Evolutionary conservation across 805 yeast species (phyloP), one percentile per base, ranked within the genome.

Genomic region (Yarrowia sp.): DNA sequence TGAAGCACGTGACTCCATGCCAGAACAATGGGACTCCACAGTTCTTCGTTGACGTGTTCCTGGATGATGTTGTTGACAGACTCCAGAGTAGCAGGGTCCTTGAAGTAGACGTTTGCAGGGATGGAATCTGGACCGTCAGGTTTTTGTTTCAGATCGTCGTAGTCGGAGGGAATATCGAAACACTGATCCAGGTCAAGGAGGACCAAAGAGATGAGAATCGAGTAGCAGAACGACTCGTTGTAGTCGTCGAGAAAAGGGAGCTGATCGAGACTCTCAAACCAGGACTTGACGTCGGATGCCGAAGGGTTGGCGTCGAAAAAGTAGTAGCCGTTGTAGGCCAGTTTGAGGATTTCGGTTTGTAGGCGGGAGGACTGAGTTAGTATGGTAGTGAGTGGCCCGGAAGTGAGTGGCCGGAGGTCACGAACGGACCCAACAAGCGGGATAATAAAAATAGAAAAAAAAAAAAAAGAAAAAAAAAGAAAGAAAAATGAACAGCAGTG

Each of bases 1-100:
- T 69, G 71, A 1, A 73, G 63, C 8, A 69, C 69, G 17, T 73
- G 67, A 4, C 71, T 69, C 77, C 77, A 75, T 8, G 71, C 73
- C 13, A 75, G 69, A 14, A 66, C 48, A 18, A 67, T 65, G 14
- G 69, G 68, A 43, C 68, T 15, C 31, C 66, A 18, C 22, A 60
- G 62, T 45, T 22, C 22, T 8, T 48, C 62, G n/a, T 39, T 48
- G 42, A 65, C n/a, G 5, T 35, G 36, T 1, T 36, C 60, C 11
- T 48, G 57, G 31, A 74, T 57, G 7, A 38, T 31, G 5, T 43
- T 28, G 65, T 72, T 67, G 14, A 74, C 48, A 6, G 65, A n/a
- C n/a, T 64, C 31, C 38, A 74, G 66, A 9, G 67, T 63, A 10
- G 68, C 66, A 1, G 69, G 67, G 18, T 70, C 65, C n/a, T 48